A percentile compares a stretch with the other conserved stretches of the same genome.
Conservation (phyloP, 1,284 basidiomycete genomes). For the Ganoderma sinense region DNA sequence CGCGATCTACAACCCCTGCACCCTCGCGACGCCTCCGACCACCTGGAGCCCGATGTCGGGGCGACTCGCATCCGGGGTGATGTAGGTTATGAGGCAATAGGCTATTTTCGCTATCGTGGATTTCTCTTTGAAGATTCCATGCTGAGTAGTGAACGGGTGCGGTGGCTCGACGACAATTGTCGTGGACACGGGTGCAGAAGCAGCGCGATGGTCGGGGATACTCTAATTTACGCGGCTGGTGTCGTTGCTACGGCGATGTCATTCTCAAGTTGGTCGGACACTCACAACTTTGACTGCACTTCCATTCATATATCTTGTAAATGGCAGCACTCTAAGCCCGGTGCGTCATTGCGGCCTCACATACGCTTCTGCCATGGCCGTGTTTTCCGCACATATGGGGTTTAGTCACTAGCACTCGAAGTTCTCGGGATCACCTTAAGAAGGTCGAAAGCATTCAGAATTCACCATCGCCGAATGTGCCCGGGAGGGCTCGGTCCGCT, state of each 20-base stretch:
- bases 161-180: not conserved
- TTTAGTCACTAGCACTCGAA: not conserved
- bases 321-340: not conserved
- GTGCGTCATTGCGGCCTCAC: not conserved
- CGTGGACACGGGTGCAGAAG: not conserved
- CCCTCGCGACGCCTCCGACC: not conserved
- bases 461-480: not conserved
- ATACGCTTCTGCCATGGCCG: not conserved
- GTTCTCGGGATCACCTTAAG: not conserved
- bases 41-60: not conserved
- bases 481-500: not conserved
- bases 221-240: not conserved
- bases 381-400: not conserved
- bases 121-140: not conserved
- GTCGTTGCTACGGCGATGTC: not conserved
- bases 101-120: not conserved
- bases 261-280: not conserved
- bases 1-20: not conserved
- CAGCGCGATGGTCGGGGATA: not conserved
- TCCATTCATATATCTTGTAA: not conserved
- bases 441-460: not conserved
- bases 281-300: not conserved
- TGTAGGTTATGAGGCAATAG: not conserved
- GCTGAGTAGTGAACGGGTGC: not conserved
- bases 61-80: not conserved